These are phyloP conservation scores for Nigrospora sphaerica DNA, from an alignment of 2,329 filamentous ascomycete species.

Conservation along the genomic window DNA sequence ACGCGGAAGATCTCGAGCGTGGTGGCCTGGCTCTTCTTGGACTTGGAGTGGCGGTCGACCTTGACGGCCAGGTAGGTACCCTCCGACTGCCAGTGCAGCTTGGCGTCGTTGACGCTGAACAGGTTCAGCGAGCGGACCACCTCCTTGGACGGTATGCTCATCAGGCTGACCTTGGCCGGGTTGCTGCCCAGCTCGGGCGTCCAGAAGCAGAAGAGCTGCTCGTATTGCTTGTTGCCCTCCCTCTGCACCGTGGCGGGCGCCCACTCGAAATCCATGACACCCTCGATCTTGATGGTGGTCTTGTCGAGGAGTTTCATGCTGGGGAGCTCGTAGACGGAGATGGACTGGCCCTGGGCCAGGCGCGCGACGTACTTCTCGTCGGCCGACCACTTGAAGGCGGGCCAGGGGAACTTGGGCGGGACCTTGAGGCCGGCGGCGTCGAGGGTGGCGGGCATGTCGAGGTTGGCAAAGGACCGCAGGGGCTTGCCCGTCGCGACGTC, in stretches of 20 bases:
- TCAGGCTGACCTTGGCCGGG: constrained; percentile 91
- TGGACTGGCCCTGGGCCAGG: constrained; percentile 78
- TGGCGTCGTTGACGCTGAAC: constrained; percentile 95
- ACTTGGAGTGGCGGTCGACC: constrained; percentile 97
- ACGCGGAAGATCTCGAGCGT: constrained; percentile 98
- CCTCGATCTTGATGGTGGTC: constrained; percentile 91
- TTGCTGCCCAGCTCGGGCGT: constrained; percentile 97
- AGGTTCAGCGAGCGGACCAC: constrained; percentile 91
- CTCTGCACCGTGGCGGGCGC: constrained; percentile 75
- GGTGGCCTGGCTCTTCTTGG: constrained; percentile 94
- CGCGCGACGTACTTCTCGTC: constrained; percentile 96
- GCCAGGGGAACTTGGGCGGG: constrained; percentile 88
- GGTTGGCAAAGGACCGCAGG: constrained; percentile 85
- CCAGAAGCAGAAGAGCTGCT: constrained; percentile 98
- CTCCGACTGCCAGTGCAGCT: constrained; percentile 98
- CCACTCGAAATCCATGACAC: constrained; percentile 97
- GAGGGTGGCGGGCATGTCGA: constrained; percentile 65
- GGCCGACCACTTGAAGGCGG: constrained; percentile 98
- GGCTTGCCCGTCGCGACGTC: constrained; percentile 86
- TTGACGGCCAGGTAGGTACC: constrained; percentile 94
- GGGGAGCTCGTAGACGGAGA: constrained; percentile 85
- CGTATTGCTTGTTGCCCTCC: constrained; percentile 82
- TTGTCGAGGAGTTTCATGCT: constrained; percentile 87
- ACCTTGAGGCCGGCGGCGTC: constrained; percentile 62
- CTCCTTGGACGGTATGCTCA: constrained; percentile 93